These are phyloP conservation scores for Zoysia matrella DNA, from an alignment of 202 grass and related monocot genomes.

Conservation along the genomic window DNA sequence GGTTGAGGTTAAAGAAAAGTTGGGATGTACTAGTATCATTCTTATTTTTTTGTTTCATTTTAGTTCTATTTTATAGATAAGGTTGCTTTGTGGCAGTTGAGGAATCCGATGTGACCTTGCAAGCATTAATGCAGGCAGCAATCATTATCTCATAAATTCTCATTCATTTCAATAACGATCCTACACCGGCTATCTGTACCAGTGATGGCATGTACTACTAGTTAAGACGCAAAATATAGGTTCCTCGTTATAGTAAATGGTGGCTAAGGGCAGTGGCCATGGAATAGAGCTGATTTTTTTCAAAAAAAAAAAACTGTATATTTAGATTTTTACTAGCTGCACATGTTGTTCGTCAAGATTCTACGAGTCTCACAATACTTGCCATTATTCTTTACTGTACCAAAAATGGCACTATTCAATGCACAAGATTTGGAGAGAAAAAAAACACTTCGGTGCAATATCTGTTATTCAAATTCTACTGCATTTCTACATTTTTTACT, in stretches of 20 bases:
- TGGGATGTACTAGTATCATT: slow-evolving; percentile 11
- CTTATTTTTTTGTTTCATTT: slow-evolving; percentile 38
- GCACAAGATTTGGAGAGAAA: neutral
- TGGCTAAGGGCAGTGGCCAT: neutral
- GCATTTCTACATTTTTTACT: slow-evolving; percentile 15
- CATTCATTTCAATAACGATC: slow-evolving; percentile 31
- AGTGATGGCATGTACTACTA: slow-evolving; percentile 5
- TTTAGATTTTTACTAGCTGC: too few species aligned
- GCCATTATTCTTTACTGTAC: slow-evolving; percentile 15
- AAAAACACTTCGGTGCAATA: neutral
- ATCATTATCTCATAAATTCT: slow-evolving; percentile 29
- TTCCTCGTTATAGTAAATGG: slow-evolving; percentile 9
- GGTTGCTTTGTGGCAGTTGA: slow-evolving; percentile 48
- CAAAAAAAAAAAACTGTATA: too few species aligned
- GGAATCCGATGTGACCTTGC: slow-evolving; percentile 5
- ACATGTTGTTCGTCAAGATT: too few species aligned
- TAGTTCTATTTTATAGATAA: slow-evolving; percentile 1
- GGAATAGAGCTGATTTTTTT: too few species aligned
- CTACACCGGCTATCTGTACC: slow-evolving; percentile 16
- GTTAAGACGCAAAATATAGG: slow-evolving; percentile 6
- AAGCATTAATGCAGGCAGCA: slow-evolving; percentile 21
- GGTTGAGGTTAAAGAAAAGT: slow-evolving; percentile 37
- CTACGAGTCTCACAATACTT: too few species aligned
- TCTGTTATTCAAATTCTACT: slow-evolving; percentile 13
- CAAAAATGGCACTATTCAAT: neutral